phyloP scores from a whole-genome alignment of 768 basidiomycete species.

The Phallus indusiatus region DNA sequence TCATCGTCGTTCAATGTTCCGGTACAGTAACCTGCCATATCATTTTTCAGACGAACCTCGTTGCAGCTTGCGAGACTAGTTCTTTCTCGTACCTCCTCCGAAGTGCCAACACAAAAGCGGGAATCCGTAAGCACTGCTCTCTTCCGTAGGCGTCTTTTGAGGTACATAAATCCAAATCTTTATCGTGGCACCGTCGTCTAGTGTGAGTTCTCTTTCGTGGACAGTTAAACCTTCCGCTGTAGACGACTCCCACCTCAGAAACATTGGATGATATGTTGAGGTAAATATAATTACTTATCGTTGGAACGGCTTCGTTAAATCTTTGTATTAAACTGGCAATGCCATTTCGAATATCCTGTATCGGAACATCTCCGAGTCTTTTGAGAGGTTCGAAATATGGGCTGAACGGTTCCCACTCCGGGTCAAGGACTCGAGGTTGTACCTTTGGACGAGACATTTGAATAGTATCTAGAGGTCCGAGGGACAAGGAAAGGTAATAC shows the following conservation, averaged over 20 bases:
- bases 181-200: neutral
- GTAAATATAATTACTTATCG: neutral
- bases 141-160: neutral
- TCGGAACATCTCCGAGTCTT: neutral
- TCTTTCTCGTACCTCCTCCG: neutral
- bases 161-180: neutral
- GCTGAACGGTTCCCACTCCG: neutral
- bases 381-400: neutral
- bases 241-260: neutral
- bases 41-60: neutral
- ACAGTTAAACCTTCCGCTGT: neutral
- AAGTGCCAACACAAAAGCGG: neutral
- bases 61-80: neutral
- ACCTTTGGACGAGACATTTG: neutral
- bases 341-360: neutral
- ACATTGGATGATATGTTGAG: neutral
- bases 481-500: neutral
- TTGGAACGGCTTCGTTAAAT: neutral
- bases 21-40: neutral
- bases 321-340: neutral
- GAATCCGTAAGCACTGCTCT: neutral
- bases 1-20: conserved; percentile 11
- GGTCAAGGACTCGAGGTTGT: neutral
- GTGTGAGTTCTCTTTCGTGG: neutral
- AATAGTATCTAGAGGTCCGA: neutral